Percentiles rank a stretch among this genome's conserved stretches.
These are phyloP conservation scores for Aspergillus alliaceus DNA, from an alignment of 2,329 filamentous ascomycete species.

Conservation along the genomic window DNA sequence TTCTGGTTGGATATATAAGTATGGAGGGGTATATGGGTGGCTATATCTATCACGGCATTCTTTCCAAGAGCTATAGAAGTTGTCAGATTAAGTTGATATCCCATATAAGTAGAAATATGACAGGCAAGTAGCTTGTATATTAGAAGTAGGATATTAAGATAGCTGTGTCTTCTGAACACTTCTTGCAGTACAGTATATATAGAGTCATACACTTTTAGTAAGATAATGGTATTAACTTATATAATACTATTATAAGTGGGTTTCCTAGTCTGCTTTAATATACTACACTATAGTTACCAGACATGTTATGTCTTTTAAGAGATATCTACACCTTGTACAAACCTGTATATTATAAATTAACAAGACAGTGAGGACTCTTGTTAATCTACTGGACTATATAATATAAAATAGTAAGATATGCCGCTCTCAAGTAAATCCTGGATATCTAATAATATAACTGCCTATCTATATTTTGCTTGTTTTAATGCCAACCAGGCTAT, in stretches of 20 bases:
- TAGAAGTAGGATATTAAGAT: too few species aligned
- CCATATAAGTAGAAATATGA: too few species aligned
- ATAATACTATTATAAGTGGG: neutral
- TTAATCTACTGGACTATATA: neutral
- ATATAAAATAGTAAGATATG: too few species aligned
- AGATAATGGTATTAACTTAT: neutral
- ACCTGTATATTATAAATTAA: neutral
- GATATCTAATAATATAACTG: too few species aligned
- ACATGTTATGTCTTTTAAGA: neutral
- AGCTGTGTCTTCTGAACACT: too few species aligned
- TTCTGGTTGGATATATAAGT: too few species aligned
- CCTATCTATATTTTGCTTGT: neutral
- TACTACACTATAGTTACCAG: neutral
- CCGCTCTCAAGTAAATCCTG: too few species aligned
- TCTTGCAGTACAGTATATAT: neutral
- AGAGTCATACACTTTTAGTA: neutral
- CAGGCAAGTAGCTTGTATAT: too few species aligned
- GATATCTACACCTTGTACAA: neutral
- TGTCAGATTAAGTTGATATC: too few species aligned
- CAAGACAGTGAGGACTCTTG: neutral
- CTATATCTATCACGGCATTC: too few species aligned
- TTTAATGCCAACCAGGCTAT: slow-evolving; percentile 2
- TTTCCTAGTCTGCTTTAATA: neutral
- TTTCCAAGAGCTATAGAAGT: too few species aligned
- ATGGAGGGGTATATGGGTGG: too few species aligned